Base-by-base conservation (phyloP, 2,329 filamentous ascomycete species). In the Ceratocystis smalleyi region DNA sequence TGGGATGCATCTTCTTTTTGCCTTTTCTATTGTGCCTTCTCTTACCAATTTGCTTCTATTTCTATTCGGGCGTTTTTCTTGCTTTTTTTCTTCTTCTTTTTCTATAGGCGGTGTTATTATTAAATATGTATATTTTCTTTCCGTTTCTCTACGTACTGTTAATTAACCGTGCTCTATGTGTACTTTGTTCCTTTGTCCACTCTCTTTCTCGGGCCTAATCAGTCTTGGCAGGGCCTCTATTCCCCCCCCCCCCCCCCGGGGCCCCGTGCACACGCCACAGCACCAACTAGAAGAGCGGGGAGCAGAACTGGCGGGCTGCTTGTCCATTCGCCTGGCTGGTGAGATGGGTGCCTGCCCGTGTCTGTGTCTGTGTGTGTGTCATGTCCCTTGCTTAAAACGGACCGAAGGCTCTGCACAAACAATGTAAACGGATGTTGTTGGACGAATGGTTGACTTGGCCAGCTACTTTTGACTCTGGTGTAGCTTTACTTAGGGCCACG, bases 121-220 rank as follows among this genome's bases (percentile, higher is more conserved):
- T 40, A 40, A 40, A 40, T 40, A 40, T 40, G 35, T 40, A 27
- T 60, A 60, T 45, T 55, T 40, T 67, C 43, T 43, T 55, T 61
- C 60, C 54, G 32, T 63, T 63, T 45, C 67, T 69, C 63, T 66
- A 40, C 35, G 15, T 12, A 40, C 35, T 40, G 10, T 40, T 15
- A 5, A 40, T 40, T 40, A 40, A 3, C 35, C 3, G 35, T 40
- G 35, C 35, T 40, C 35, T 40, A 15, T 40, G 35, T 40, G 35
- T 40, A 40, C 35, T 40, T 40, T 40, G 35, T 15, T 40, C 8
- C 61, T 59, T 51, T 62, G 59, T 66, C 55, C 60, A 47, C 47
- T 24, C 35, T 35, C 43, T 43, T n/a, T 24, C 43, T 54, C 32
- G 43, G 51, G 51, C 51, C 51, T 55, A 55, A 55, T 55, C 27